Evolutionary conservation across 2,329 filamentous ascomycete species (phyloP).

Genomic region (Trichoderma aggressivum): DNA sequence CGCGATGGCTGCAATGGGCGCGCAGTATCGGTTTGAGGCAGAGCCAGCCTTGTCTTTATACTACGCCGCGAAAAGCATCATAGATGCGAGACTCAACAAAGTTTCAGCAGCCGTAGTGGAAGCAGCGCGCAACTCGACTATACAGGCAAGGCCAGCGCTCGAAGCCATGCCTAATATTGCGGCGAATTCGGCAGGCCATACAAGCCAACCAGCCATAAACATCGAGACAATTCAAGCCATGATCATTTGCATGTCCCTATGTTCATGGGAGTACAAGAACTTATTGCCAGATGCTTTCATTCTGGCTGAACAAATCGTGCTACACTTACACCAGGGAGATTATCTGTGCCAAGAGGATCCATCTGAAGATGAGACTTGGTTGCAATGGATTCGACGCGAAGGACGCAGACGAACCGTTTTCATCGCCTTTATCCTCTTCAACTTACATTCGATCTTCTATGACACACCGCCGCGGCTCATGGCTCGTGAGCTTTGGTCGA

Average conservation of each 20-base stretch:
- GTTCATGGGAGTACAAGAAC: constrained; percentile 11
- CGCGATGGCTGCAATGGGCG: constrained; percentile 2
- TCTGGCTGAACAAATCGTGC: not conserved
- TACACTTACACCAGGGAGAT: constrained; percentile 2
- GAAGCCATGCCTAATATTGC: not conserved
- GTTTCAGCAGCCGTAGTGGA: not conserved
- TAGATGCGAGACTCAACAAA: not conserved
- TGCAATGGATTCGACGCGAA: not conserved
- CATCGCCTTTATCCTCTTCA: not conserved
- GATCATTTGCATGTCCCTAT: constrained; percentile 9
- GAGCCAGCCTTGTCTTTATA: constrained; percentile 2
- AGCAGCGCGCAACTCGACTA: not conserved
- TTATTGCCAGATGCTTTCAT: not conserved
- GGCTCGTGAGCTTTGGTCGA: constrained; percentile 4
- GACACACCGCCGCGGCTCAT: constrained; percentile 2
- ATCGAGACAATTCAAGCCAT: constrained; percentile 12
- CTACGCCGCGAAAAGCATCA: constrained; percentile 3
- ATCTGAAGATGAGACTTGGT: not conserved
- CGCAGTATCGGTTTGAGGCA: constrained; percentile 8
- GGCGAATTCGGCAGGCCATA: not conserved
- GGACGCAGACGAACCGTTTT: not conserved
- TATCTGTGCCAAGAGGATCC: not conserved
- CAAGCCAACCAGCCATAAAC: not conserved
- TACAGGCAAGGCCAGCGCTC: not conserved
- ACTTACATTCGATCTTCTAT: not conserved